phyloP scores from a whole-genome alignment of 805 yeast species.

The Wickerhamomyces chaumierensis region DNA sequence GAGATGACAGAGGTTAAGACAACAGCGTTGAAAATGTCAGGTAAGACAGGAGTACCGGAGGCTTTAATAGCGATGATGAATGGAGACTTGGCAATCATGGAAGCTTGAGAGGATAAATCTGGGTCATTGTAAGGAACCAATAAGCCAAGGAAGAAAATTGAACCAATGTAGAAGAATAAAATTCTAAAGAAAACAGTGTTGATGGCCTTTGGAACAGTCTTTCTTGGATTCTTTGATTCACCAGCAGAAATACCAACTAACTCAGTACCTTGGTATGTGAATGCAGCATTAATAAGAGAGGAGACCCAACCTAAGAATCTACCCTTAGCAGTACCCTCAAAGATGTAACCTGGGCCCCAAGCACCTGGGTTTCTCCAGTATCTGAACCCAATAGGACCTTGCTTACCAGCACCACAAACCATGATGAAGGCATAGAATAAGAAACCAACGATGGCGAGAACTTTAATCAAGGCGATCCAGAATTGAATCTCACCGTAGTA shows the following conservation, averaged over 20 bases:
- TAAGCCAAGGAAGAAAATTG: conserved; percentile 59
- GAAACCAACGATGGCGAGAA: conserved; percentile 60
- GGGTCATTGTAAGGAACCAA: conserved; percentile 57
- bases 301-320: conserved; percentile 62
- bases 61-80: conserved; percentile 61
- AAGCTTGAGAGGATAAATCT: conserved; percentile 22
- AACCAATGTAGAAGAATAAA: conserved; percentile 50
- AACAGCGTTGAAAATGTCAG: conserved; percentile 64
- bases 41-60: conserved; percentile 55
- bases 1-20: conserved; percentile 56
- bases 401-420: conserved; percentile 63
- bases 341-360: conserved; percentile 55
- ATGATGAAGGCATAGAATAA: conserved; percentile 54
- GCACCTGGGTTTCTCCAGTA: conserved; percentile 77
- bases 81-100: conserved; percentile 50
- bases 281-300: conserved; percentile 61
- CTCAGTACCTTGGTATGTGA: conserved; percentile 75
- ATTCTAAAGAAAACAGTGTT: conserved; percentile 60
- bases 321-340: conserved; percentile 36
- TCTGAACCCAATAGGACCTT: conserved; percentile 68
- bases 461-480: conserved; percentile 61
- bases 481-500: conserved; percentile 69
- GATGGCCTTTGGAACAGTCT: conserved; percentile 47
- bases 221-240: conserved; percentile 53
- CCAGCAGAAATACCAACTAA: conserved; percentile 68